A percentile compares a stretch with the other conserved stretches of the same genome.
These are phyloP conservation scores for Tetrahymena malaccensis DNA, from an alignment of 73 alveolate genomes.

Conservation along the genomic window DNA sequence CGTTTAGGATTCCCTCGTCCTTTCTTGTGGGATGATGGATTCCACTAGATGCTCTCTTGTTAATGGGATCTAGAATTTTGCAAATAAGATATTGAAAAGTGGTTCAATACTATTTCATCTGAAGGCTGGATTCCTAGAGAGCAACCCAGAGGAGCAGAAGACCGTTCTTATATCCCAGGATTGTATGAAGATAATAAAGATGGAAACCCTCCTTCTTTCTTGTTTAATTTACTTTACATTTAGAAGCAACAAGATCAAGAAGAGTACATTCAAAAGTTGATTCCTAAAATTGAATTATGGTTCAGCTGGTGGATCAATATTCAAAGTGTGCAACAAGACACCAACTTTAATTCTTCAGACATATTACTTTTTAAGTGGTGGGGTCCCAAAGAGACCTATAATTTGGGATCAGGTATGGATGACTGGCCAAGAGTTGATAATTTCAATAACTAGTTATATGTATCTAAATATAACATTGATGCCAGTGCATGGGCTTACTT, in stretches of 20 bases:
- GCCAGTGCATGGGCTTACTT: conserved; percentile 42
- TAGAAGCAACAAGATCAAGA: neutral
- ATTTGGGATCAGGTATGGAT: conserved; percentile 39
- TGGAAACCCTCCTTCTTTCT: conserved; percentile 40
- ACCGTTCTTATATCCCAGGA: conserved; percentile 33
- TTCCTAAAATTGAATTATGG: conserved; percentile 19
- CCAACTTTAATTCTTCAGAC: conserved; percentile 3
- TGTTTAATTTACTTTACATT: conserved; percentile 18
- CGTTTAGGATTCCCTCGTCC: conserved; percentile 93
- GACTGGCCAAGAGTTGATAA: conserved; percentile 44
- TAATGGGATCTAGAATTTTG: conserved; percentile 80
- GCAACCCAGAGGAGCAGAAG: conserved; percentile 82
- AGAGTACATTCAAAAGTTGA: neutral
- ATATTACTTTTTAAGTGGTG: conserved; percentile 20
- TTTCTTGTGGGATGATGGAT: conserved; percentile 99
- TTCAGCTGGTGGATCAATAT: conserved; percentile 24
- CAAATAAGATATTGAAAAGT: conserved; percentile 73
- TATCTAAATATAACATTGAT: conserved; percentile 32
- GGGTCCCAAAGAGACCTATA: conserved; percentile 30
- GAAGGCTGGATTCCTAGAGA: conserved; percentile 98
- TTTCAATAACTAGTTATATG: neutral
- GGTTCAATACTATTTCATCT: conserved; percentile 85
- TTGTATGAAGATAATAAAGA: conserved; percentile 32
- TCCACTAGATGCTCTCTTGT: conserved; percentile 81
- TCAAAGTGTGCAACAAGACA: conserved; percentile 11